Base-by-base conservation (phyloP, 148 eudicot genomes). In the Rhododendron williamsianum region DNA sequence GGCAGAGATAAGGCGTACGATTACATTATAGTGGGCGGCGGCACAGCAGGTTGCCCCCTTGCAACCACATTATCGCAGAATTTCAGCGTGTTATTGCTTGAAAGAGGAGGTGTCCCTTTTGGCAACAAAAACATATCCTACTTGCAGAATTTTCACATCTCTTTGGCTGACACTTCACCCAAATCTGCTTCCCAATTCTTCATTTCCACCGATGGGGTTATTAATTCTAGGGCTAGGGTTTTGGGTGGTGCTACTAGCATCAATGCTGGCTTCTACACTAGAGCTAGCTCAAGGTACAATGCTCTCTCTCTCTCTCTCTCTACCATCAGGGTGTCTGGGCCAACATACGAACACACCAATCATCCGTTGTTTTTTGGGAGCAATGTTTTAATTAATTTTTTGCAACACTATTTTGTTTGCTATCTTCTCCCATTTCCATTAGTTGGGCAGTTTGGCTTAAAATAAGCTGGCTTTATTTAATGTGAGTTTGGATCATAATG, bases 221-320 rank as follows among this genome's bases (percentile, higher is more conserved):
- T 90, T 58, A 97, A 97, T 89, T 85, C 98, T 0, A 91, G 99
- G 82, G 99, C 96, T 73, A 89, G 92, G 80, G 91, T 97, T n/a
- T 88, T 97, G 88, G 99, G 99, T 49, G 99, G 99, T 19, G 99
- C 92, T 41, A 83, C 95, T 78, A 84, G 90, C 89, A 95, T 97
- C 82, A 97, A 97, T 91, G 99, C 98, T 83, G 99, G 99, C 23
- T 97, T 97, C 84, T 97, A 97, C 88, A 92, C 98, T 54, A 85
- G 99, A 65, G 94, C 99, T 16, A 92, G 98, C 92, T 33, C 95
- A 60, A 95, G 98, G 99, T 95, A 89, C 84, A 82, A 2, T 0
- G 4, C 19, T 48, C 49, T 65, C 13, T 81, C 13, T 38, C 71
- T 52, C 80, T 18, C 54, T 58, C 25, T 84, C 76, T 43, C 45